Evolutionary conservation across 768 basidiomycete species (phyloP), one percentile per base, ranked within the genome.

Genomic region (Boletus reticuloceps): DNA sequence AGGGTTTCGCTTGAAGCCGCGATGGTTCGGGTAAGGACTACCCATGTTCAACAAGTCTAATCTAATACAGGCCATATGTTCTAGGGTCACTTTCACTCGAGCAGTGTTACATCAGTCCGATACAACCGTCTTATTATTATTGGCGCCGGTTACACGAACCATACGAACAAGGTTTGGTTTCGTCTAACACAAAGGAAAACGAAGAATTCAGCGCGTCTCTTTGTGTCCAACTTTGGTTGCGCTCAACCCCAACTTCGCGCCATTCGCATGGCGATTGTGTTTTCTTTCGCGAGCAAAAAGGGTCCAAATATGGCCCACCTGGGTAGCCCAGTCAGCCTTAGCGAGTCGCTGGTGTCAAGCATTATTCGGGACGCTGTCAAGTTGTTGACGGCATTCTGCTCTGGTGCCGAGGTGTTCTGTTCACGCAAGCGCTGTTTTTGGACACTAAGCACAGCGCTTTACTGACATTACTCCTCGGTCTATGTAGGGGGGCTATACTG

Each of bases 311-410:
- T 54, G 42, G 25, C 38, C 46, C 46, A 20, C n/a, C 10, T 36
- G 37, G 19, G 13, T n/a, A 41, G 25, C 34, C 37, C 39, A 40
- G 25, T 22, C 42, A 42, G 31, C 22, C 48, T 40, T 61, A 31
- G 32, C 38, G 51, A 4, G 37, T 40, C 6, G 27, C 32, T 32
- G 42, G 5, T 41, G 42, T 51, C 46, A 51, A 31, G 43, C 31
- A 29, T 22, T 39, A 41, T 44, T 38, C 41, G 22, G 36, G 34
- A 34, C 19, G 45, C 5, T n/a, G 29, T 31, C 42, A 20, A 40
- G 8, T 19, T 22, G 20, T 12, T 50, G n/a, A 54, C 63, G 60
- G 64, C 64, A 59, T 59, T 32, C 37, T 34, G 19, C 32, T 25
- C 16, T 44, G 11, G 42, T 60, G 19, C 62, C 54, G 45, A 54